A percentile compares a stretch with the other conserved stretches of the same genome.
Evolutionary conservation across 2,329 filamentous ascomycete species (phyloP).

Genomic region (Xylaria sp.): DNA sequence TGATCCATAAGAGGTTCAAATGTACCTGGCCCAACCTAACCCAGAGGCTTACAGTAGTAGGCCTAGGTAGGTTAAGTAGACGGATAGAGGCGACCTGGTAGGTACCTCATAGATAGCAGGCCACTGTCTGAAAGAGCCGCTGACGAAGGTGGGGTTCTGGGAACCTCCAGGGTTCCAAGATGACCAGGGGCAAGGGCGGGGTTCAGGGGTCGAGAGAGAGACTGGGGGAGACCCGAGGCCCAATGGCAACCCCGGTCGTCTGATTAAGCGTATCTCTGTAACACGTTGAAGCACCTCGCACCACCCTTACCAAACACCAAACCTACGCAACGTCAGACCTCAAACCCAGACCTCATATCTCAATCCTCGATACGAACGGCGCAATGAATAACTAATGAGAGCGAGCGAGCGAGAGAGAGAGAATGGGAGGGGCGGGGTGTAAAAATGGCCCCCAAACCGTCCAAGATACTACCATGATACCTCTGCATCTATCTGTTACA

Average conservation of each 20-base stretch:
- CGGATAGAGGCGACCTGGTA: too few relatives aligned
- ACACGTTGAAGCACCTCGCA: slow-evolving; percentile 53
- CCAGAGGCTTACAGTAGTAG: background rate
- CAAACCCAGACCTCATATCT: slow-evolving; percentile 51
- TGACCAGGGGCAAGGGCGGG: slow-evolving; percentile 32
- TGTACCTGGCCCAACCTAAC: too few relatives aligned
- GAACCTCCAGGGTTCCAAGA: slow-evolving; percentile 43
- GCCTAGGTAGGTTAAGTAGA: background rate
- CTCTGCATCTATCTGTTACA: slow-evolving; percentile 21
- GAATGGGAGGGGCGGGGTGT: background rate
- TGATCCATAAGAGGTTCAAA: too few relatives aligned
- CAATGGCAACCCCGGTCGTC: slow-evolving; percentile 47
- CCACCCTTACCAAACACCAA: slow-evolving; percentile 46
- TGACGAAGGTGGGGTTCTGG: slow-evolving; percentile 35
- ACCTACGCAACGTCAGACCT: slow-evolving; percentile 55
- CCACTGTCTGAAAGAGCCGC: slow-evolving; percentile 12
- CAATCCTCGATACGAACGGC: slow-evolving; percentile 42
- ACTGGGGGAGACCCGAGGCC: slow-evolving; percentile 35
- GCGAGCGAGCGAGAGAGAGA: background rate
- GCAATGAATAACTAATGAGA: background rate
- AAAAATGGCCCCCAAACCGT: background rate
- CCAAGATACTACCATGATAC: slow-evolving; percentile 39
- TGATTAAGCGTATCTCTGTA: slow-evolving; percentile 54
- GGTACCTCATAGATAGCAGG: too few relatives aligned
- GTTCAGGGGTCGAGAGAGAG: slow-evolving; percentile 36